phyloP scores from a whole-genome alignment of 2,329 filamentous ascomycete genomes.

The Colletotrichum magnum region DNA sequence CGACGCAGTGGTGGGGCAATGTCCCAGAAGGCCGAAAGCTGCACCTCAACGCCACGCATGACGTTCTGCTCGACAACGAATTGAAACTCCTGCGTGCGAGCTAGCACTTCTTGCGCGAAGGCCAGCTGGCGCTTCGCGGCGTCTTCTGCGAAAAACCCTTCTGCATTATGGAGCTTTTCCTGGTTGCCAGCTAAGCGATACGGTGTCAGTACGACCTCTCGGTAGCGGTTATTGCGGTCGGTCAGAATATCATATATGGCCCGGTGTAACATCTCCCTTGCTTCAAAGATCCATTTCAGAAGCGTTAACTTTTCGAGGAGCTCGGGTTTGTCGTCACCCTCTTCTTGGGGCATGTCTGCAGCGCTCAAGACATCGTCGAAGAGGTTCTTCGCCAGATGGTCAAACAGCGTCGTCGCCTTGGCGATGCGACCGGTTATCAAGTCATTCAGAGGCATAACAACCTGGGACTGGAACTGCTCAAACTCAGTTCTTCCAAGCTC shows the following conservation, averaged over 20 bases:
- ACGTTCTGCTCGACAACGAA: slow-evolving; percentile 88
- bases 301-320: slow-evolving; percentile 94
- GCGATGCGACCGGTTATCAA: slow-evolving; percentile 82
- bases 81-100: slow-evolving; percentile 82
- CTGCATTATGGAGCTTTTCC: slow-evolving; percentile 84
- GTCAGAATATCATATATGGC: slow-evolving; percentile 88
- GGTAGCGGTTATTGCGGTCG: slow-evolving; percentile 89
- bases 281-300: slow-evolving; percentile 97
- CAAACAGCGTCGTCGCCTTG: slow-evolving; percentile 82
- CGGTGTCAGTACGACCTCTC: slow-evolving; percentile 84
- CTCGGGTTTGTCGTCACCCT: slow-evolving; percentile 95
- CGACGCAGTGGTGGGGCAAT: slow-evolving; percentile 87
- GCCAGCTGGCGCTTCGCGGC: slow-evolving; percentile 78
- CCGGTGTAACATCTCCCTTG: slow-evolving; percentile 87
- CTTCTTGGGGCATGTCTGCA: slow-evolving; percentile 90
- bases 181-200: slow-evolving; percentile 82
- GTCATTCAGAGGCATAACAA: slow-evolving; percentile 87
- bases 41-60: slow-evolving; percentile 87
- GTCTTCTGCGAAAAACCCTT: slow-evolving; percentile 87
- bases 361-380: slow-evolving; percentile 75
- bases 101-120: slow-evolving; percentile 79
- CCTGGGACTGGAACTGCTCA: slow-evolving; percentile 84
- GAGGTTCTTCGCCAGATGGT: slow-evolving; percentile 79
- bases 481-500: slow-evolving; percentile 85
- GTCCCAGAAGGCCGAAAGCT: slow-evolving; percentile 97